Evolutionary conservation across 345 rosid species (phyloP).

Genomic region (Populus davidiana): DNA sequence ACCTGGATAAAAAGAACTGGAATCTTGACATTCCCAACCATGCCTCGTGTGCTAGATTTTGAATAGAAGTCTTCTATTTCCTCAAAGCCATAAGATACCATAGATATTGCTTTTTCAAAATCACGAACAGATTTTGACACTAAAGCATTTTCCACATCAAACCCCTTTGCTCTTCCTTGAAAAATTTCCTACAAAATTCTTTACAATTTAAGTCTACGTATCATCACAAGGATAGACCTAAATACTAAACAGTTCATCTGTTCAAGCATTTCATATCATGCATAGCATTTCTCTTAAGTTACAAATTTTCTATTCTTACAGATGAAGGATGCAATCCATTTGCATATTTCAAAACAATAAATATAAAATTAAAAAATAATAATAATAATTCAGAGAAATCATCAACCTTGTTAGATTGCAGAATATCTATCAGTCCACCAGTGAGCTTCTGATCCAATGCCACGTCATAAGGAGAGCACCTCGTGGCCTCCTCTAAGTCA

Average conservation of each 20-base stretch:
- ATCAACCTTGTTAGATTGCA: conserved; percentile 76
- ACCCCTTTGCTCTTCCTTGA: conserved; percentile 75
- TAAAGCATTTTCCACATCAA: conserved; percentile 81
- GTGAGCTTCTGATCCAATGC: conserved; percentile 59
- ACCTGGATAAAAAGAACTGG: conserved; percentile 97
- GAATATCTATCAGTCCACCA: conserved; percentile 69
- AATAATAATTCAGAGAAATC: conserved; percentile 7
- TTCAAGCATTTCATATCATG: conserved; percentile 11
- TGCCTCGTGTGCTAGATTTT: conserved; percentile 59
- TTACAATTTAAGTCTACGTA: conserved; percentile 14
- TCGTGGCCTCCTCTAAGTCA: conserved; percentile 84
- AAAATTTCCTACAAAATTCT: conserved; percentile 61
- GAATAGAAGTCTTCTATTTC: conserved; percentile 75
- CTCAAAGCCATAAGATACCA: conserved; percentile 77
- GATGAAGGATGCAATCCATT: neutral
- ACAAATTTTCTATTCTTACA: neutral
- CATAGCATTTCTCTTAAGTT: neutral
- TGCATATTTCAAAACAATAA: neutral
- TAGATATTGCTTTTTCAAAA: conserved; percentile 84
- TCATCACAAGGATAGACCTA: neutral
- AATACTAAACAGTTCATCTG: neutral
- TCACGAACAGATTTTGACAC: conserved; percentile 77
- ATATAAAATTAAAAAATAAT: neutral
- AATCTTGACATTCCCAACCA: conserved; percentile 74
- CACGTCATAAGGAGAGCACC: conserved; percentile 47